Evolutionary conservation across 345 rosid species (phyloP), one percentile per base, ranked within the genome.

Genomic region (Firmiana major): DNA sequence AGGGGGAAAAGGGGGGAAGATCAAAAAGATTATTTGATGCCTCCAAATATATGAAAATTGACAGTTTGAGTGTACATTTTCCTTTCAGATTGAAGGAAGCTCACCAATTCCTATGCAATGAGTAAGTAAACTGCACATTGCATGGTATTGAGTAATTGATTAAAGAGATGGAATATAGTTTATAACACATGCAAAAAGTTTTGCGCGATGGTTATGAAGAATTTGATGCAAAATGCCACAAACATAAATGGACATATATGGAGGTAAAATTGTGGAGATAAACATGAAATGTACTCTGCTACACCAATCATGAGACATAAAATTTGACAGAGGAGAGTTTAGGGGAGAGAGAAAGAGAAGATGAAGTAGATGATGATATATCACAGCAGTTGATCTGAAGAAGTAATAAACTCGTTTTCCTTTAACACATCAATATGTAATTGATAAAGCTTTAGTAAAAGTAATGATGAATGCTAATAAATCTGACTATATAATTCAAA

Each of bases 281-380:
- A 69, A 26, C 73, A 48, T 16, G 57, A 69, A 46, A 48, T 46
- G 13, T 16, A 31, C 42, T 16, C 66, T 15, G 21, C n/a, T 63
- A n/a, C 21, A 63, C 10, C 1, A 63, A 63, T 63, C 10, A 63
- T 63, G 42, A 31, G 42, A 63, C 17, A 63, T 34, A 7, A 63
- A 63, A 36, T 16, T 17, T 1, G 12, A 63, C 21, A 63, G 22
- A 34, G 38, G 15, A 59, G 34, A 19, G 5, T 19, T 31, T 7
- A 9, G 76, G 10, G 3, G 31, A 40, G 10, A 51, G 62, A 71
- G 60, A 68, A 10, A 69, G 63, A 53, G 75, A 71, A 71, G 63
- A 71, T 53, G 62, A 71, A 10, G 62, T 11, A 53, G 46, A 51
- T 36, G 70, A 65, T 42, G 54, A 10, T 45, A 67, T 21, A 42